phyloP scores from a whole-genome alignment of 1,139 yeast species.

The Hansenula lynferdii region DNA sequence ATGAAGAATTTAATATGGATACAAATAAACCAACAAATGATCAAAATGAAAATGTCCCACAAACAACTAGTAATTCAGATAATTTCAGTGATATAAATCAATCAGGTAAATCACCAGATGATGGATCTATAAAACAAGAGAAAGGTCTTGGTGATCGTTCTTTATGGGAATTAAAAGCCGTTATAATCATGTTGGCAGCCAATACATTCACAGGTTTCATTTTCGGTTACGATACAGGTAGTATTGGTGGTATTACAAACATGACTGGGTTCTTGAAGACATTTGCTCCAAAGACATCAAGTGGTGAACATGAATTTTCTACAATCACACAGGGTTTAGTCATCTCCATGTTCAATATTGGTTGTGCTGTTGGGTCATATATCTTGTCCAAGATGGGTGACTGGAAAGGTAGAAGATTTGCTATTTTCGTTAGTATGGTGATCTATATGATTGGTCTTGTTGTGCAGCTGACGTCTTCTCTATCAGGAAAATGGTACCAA shows the following conservation, averaged over 20 bases:
- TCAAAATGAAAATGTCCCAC: background rate
- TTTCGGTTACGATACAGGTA: constrained; percentile 53
- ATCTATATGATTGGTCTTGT: constrained; percentile 47
- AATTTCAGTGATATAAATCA: background rate
- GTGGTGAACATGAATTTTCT: constrained; percentile 2
- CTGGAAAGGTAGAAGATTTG: constrained; percentile 45
- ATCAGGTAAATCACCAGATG: constrained; percentile 15
- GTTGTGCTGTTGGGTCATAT: constrained; percentile 61
- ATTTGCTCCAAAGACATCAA: constrained; percentile 16
- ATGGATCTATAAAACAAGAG: background rate
- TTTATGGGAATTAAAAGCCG: background rate
- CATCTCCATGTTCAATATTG: constrained; percentile 53
- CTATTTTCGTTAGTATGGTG: constrained; percentile 39
- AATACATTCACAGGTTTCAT: constrained; percentile 44
- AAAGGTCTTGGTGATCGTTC: background rate
- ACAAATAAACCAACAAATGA: constrained; percentile 1
- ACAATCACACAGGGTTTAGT: constrained; percentile 19
- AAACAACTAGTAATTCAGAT: background rate
- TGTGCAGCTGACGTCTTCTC: constrained; percentile 44
- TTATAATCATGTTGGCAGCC: background rate
- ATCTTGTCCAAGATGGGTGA: constrained; percentile 45
- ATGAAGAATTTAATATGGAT: constrained; percentile 1
- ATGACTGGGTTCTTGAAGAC: constrained; percentile 36
- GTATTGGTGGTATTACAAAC: constrained; percentile 47
- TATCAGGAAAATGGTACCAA: constrained; percentile 32